Conservation (phyloP, 305 asterid genomes). For the Rubia tinctorum region DNA sequence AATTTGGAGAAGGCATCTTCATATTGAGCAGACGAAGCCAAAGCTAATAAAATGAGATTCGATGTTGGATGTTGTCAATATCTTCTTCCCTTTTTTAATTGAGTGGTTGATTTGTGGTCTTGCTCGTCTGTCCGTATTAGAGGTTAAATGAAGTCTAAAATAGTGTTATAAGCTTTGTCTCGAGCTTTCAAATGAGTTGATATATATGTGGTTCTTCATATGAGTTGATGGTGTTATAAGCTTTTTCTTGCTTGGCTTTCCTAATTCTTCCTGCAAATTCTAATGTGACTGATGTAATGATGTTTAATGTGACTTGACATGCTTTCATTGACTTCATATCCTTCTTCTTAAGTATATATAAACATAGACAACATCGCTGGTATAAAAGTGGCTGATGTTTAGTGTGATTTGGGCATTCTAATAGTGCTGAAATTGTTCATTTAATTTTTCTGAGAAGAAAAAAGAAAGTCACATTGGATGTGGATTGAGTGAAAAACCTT, state of each 20-base stretch:
- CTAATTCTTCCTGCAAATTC: conserved; percentile 1
- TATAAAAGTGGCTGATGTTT: too few relatives aligned
- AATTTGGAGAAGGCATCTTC: conserved; percentile 16
- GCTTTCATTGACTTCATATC: too few relatives aligned
- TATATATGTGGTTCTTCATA: too few relatives aligned
- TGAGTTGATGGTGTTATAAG: not conserved
- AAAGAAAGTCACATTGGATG: too few relatives aligned
- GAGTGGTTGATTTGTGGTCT: conserved; percentile 11
- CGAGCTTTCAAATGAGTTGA: not conserved
- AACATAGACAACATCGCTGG: too few relatives aligned
- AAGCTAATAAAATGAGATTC: conserved; percentile 5
- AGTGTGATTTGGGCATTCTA: too few relatives aligned
- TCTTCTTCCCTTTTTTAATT: conserved; percentile 2
- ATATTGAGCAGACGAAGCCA: conserved; percentile 13
- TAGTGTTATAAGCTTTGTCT: conserved; percentile 2
- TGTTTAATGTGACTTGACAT: not conserved
- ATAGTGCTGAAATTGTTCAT: too few relatives aligned
- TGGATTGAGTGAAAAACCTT: too few relatives aligned
- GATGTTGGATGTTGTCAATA: not conserved
- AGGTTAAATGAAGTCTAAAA: conserved; percentile 6
- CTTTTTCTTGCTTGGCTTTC: not conserved
- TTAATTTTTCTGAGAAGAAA: too few relatives aligned
- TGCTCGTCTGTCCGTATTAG: not conserved
- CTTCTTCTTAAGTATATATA: too few relatives aligned
- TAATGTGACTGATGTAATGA: not conserved